Evolutionary conservation across 805 yeast species (phyloP), one percentile per base, ranked within the genome.

Genomic region (Sungouiozyma ichnusensis): DNA sequence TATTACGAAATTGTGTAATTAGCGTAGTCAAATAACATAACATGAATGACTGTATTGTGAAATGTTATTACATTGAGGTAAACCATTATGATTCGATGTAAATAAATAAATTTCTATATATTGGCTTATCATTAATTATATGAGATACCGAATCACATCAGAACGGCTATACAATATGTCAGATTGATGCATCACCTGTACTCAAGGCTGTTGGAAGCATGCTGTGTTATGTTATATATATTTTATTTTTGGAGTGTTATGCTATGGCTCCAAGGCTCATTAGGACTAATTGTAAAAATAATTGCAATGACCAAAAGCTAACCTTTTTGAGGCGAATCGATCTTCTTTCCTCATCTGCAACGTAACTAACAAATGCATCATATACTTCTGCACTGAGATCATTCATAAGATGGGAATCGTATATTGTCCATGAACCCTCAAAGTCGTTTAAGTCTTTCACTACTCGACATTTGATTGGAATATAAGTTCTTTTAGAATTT

Each of bases 351-450:
- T 92, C 97, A 60, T 92, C 94, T 9, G 81, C 81, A 16, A 86
- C 95, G 54, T 88, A 88, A 36, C 79, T 74, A 2, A 81, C 95
- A 63, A 92, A 86, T 15, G 92, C 87, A 50, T 86, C 87, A 62
- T 90, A 90, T 4, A 90, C 92, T 50, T 85, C 94, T 24, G 79
- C 79, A 20, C 92, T 81, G 39, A 92, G 70, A 56, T 90, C 97
- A 56, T 84, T 92, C 95, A 90, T 86, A 45, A 92, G 67, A 40
- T 81, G 68, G 20, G 92, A 81, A 58, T 92, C 98, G 61, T 87
- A 92, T 2, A 86, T 71, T 1, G 98, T 90, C 98, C 98, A 92
- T 6, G 95, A 77, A 0, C 98, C 98, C 53, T 85, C 87, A 59
- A 92, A 92, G 55, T 92, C 98, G 20, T 70, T 67, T 17, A 87